Conservation (phyloP, 192 early-diverging fungal genomes). For the Linnemannia exigua region DNA sequence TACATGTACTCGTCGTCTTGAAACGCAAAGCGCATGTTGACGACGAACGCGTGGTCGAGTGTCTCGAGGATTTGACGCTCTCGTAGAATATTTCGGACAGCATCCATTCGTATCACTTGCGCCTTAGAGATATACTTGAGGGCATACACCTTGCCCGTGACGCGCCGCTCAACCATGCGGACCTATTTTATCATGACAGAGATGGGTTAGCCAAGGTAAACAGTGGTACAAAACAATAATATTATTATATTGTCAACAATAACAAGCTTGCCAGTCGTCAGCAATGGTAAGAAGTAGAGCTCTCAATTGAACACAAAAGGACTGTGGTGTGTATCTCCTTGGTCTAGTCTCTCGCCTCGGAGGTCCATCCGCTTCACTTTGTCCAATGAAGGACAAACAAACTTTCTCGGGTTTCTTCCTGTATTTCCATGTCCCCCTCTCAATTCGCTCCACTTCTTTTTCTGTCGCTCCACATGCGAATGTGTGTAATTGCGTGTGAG, state of each 20-base stretch:
- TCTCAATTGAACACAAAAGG: neutral
- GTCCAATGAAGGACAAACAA: neutral
- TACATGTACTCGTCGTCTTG: slow-evolving; percentile 92
- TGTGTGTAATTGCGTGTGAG: neutral
- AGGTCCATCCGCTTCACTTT: neutral
- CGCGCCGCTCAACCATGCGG: slow-evolving; percentile 83
- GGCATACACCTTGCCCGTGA: slow-evolving; percentile 78
- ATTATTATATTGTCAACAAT: neutral
- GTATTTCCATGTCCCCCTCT: neutral
- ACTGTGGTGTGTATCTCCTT: neutral
- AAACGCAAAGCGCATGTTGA: slow-evolving; percentile 89
- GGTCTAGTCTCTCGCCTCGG: neutral
- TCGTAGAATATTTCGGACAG: slow-evolving; percentile 85
- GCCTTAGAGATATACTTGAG: slow-evolving; percentile 92
- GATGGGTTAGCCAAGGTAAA: neutral
- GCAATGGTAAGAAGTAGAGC: neutral
- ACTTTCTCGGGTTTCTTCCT: neutral
- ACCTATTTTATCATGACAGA: slow-evolving; percentile 66
- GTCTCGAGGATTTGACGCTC: slow-evolving; percentile 86
- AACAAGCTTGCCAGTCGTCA: neutral
- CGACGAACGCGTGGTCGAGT: slow-evolving; percentile 76
- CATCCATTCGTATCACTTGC: slow-evolving; percentile 88
- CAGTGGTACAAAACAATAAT: neutral
- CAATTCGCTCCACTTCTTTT: neutral
- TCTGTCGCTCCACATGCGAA: neutral